Conservation (phyloP, 73 alveolate genomes). For the Paramecium bursaria region DNA sequence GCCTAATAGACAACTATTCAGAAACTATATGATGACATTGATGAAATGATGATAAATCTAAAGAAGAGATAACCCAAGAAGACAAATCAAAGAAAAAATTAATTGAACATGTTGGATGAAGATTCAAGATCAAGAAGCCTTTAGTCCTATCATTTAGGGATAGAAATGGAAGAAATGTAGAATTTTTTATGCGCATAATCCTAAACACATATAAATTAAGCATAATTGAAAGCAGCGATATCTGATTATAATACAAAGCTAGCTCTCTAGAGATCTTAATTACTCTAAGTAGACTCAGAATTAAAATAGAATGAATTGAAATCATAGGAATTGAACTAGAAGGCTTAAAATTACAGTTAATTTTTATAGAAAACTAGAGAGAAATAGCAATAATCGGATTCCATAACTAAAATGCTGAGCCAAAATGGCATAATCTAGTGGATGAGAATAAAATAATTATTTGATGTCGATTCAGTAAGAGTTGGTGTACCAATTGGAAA, state of each 20-base stretch:
- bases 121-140: conserved; percentile 16
- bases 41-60: conserved; percentile 4
- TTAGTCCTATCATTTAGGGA: conserved; percentile 16
- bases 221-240: not conserved
- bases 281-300: not conserved
- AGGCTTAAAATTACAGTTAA: conserved; percentile 21
- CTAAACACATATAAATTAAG: not conserved
- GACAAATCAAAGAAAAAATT: not conserved
- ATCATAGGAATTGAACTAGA: not conserved
- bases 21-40: not conserved
- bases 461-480: conserved; percentile 39
- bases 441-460: conserved; percentile 20
- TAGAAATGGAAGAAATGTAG: conserved; percentile 42
- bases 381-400: conserved; percentile 18
- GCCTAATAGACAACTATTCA: too few relatives aligned
- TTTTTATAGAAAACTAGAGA: conserved; percentile 26
- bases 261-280: not conserved
- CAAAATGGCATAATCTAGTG: conserved; percentile 18
- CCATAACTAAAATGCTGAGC: not conserved
- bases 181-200: not conserved
- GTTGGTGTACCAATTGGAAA: not conserved
- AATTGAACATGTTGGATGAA: conserved; percentile 2
- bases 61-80: conserved; percentile 3
- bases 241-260: not conserved
- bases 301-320: conserved; percentile 10